These are phyloP conservation scores for Cucurbita moschata DNA, from an alignment of 306 rosid genomes.

Conservation along the genomic window DNA sequence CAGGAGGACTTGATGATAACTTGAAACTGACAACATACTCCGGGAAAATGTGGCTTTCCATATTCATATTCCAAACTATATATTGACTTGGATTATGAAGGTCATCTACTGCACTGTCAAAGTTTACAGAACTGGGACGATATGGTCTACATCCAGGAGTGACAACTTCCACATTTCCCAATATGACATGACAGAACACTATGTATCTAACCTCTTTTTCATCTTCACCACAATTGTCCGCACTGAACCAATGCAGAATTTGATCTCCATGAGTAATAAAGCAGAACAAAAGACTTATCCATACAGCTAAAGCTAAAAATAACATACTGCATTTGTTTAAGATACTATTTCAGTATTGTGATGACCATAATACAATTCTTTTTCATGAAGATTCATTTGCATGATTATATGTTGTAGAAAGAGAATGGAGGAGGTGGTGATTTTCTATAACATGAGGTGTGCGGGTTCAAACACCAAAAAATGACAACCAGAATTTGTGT, in stretches of 20 bases:
- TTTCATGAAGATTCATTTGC: background rate
- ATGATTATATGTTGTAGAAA: background rate
- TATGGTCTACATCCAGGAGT: slow-evolving; percentile 15
- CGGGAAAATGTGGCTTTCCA: slow-evolving; percentile 17
- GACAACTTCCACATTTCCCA: slow-evolving; percentile 20
- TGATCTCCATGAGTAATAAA: background rate
- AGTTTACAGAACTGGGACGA: slow-evolving; percentile 16
- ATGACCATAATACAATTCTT: background rate
- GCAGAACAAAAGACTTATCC: background rate
- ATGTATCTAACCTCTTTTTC: slow-evolving; percentile 18
- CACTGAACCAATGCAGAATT: slow-evolving; percentile 12
- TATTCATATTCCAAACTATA: slow-evolving; percentile 16
- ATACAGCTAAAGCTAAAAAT: background rate
- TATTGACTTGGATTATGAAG: slow-evolving; percentile 17
- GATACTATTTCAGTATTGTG: background rate
- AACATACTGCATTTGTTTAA: background rate
- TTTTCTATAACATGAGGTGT: background rate
- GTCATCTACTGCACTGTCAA: slow-evolving; percentile 23
- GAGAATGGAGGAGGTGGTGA: background rate
- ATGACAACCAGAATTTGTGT: background rate
- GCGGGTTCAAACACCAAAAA: background rate
- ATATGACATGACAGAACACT: slow-evolving; percentile 14
- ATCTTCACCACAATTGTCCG: slow-evolving; percentile 16
- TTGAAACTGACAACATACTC: slow-evolving; percentile 23
- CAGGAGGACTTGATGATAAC: background rate